Evolutionary conservation across 768 basidiomycete genomes (phyloP), one percentile per base, ranked within the genome.

Genomic region (Termitomyces sp.): DNA sequence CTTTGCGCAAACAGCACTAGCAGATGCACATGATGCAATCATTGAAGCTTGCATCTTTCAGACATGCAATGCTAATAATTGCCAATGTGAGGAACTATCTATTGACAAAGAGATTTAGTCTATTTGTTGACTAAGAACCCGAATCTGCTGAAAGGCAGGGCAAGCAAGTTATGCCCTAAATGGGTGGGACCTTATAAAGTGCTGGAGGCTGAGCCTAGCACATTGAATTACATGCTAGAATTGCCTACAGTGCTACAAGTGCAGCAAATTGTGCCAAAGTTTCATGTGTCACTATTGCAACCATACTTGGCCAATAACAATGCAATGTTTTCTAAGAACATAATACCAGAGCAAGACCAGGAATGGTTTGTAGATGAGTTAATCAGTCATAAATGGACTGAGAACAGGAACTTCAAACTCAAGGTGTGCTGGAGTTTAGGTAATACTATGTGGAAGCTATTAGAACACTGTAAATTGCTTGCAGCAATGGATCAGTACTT

Each of bases 151-250:
- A 46, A 46, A 13, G 46, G 24, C 3, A 14, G 24, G 12, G 46
- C 22, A 26, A 29, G 24, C 41, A 76, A 76, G 44, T 59, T 76
- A 1, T 61, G 65, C 6, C 75, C 73, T 1, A 73, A 71, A 34
- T 76, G 60, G 46, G 65, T 75, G 9, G 74, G 78, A 9, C 79
- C 75, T 0, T 78, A 68, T 51, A 52, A 61, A 2, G 67, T 78
- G 0, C 2, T 65, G 0, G 31, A 62, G 16, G 16, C 65, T 65
- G 0, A 29, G 29, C 29, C 29, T 29, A 29, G 3, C 29, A 29
- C 29, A 29, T 29, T 29, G 29, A 29, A 29, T 29, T 29, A 29
- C 29, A 29, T 29, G 29, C 29, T 29, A 29, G 29, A 29, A 29
- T 6, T 29, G 29, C 29, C 29, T 29, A 29, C 29, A 29, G 29